Evolutionary conservation across 2,329 filamentous ascomycete genomes (phyloP), one percentile per base, ranked within the genome.

Genomic region (Alternaria sp.): DNA sequence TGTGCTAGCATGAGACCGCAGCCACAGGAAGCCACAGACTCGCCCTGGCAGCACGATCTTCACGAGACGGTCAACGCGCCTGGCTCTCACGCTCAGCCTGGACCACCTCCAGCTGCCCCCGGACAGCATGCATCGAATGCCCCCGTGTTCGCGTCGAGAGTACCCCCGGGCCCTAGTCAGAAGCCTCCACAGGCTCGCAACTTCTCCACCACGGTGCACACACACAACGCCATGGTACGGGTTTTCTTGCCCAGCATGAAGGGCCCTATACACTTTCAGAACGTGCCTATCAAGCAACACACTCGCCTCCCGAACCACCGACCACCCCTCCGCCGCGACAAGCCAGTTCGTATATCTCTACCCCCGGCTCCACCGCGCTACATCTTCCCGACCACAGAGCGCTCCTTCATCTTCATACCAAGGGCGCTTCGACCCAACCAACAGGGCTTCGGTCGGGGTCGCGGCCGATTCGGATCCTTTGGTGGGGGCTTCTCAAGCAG

Each of bases 351-450:
- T 50, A 92, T 99, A 67, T 97, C 93, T 8, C 83, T 99, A 40
- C 94, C 95, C 2, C 85, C 90, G 28, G 85, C 90, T 63, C 82
- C 87, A 11, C 91, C 92, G 34, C 88, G 91, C 62, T 97, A 97
- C 77, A 93, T 97, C 60, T 97, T 95, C 78, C 95, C 95, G 5
- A 90, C 93, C 2, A 84, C 86, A 45, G 93, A 97, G 70, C 85
- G 95, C 65, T 98, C 95, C 0, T 99, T 99, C 77, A 96, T 97
- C 70, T 99, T 99, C 79, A 99, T 99, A 60, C 95, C 95, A 11
- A 86, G 95, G 66, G 94, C 94, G 10, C 85, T 97, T 81, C 88
- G 95, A 67, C 95, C 95, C 13, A 97, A 97, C 75, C 93, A 96
- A 76, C 92, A 96, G 80, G 86, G 88, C 29, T 86, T 89, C 66